A percentile compares a stretch with the other conserved stretches of the same genome.
phyloP scores from a whole-genome alignment of 306 rosid species.

The Ormosia emarginata region DNA sequence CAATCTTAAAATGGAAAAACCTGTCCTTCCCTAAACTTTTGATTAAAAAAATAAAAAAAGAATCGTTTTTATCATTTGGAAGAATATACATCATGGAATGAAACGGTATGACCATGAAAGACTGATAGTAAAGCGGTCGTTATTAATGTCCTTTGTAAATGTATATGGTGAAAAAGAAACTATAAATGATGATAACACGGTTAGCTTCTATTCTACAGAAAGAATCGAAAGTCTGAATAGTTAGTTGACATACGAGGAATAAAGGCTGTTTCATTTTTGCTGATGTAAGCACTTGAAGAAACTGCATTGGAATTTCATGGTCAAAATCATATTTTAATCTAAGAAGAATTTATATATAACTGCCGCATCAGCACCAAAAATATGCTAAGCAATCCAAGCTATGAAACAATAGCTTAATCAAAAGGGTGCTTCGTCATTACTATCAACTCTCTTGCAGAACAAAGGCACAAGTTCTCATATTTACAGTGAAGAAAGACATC shows the following conservation, averaged over 20 bases:
- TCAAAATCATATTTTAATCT: slow-evolving; percentile 39
- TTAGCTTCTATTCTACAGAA: background rate
- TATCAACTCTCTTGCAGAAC: slow-evolving; percentile 70
- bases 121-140: background rate
- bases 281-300: slow-evolving; percentile 18
- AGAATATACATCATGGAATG: background rate
- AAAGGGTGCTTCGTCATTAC: slow-evolving; percentile 51
- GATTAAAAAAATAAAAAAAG: too few relatives aligned
- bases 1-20: too few relatives aligned
- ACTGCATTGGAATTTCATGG: slow-evolving; percentile 8
- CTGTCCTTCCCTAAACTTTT: background rate
- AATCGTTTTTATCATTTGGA: background rate
- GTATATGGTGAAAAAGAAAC: background rate
- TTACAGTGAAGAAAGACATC: slow-evolving; percentile 74
- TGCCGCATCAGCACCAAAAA: slow-evolving; percentile 53
- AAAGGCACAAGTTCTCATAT: slow-evolving; percentile 81
- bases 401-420: slow-evolving; percentile 46
- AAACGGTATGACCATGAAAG: background rate
- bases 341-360: slow-evolving; percentile 38
- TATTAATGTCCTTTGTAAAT: background rate
- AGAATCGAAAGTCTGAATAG: background rate
- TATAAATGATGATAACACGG: slow-evolving; percentile 32
- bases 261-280: background rate
- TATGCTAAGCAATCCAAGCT: slow-evolving; percentile 49
- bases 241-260: background rate